Evolutionary conservation across 495 filamentous ascomycete genomes (phyloP).

Genomic region (Parathielavia appendiculata): DNA sequence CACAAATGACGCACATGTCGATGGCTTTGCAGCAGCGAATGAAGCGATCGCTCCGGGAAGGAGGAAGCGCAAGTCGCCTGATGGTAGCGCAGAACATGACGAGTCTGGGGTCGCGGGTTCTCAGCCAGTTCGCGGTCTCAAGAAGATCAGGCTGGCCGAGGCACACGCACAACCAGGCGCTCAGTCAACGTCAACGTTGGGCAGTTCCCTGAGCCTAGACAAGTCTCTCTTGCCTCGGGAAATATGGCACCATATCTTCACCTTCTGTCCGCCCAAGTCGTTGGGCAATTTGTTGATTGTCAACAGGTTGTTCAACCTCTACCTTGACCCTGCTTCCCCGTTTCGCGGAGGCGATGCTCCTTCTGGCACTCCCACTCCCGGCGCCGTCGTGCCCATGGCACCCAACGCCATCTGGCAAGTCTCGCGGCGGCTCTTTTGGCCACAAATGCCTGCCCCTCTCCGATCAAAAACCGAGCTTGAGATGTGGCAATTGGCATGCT

Average conservation of each 20-base stretch:
- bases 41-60: conserved; percentile 20
- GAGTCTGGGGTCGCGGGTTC: background rate
- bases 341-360: conserved; percentile 23
- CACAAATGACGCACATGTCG: background rate
- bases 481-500: conserved; percentile 58
- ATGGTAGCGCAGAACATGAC: conserved; percentile 1
- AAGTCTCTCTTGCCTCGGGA: conserved; percentile 45
- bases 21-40: conserved; percentile 11
- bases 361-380: conserved; percentile 16
- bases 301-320: conserved; percentile 50
- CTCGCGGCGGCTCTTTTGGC: conserved; percentile 51
- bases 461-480: conserved; percentile 50
- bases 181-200: conserved; percentile 11
- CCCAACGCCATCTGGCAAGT: conserved; percentile 57
- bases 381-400: conserved; percentile 29
- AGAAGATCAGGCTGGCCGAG: conserved; percentile 38
- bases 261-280: conserved; percentile 46
- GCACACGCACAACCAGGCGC: background rate
- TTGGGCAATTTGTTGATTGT: conserved; percentile 47
- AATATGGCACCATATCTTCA: conserved; percentile 54
- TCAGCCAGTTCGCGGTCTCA: conserved; percentile 18
- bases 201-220: conserved; percentile 20
- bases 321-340: conserved; percentile 44
- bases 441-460: conserved; percentile 54
- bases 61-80: conserved; percentile 39